Conservation (phyloP, 495 filamentous ascomycete species). For the Penicillium dipodomyicola region DNA sequence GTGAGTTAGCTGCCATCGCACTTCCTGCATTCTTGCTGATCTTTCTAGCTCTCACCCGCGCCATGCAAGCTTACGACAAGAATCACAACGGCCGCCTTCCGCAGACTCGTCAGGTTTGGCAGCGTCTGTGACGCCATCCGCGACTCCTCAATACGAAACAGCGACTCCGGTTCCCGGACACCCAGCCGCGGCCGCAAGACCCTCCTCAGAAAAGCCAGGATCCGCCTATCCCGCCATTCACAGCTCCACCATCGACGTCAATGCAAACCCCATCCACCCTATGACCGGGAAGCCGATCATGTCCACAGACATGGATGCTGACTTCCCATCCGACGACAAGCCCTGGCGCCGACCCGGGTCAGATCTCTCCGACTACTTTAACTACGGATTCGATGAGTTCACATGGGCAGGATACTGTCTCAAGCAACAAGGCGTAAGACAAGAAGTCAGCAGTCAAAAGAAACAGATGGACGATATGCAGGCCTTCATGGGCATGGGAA, state of each 20-base stretch:
- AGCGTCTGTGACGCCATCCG: constrained; percentile 34
- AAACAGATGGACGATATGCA: constrained; percentile 88
- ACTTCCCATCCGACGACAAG: constrained; percentile 77
- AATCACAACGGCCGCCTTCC: constrained; percentile 59
- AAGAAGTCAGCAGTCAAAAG: constrained; percentile 71
- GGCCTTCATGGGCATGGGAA: constrained; percentile 73
- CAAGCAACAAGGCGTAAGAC: constrained; percentile 76
- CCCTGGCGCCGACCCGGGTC: constrained; percentile 96
- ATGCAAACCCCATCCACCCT: constrained; percentile 77
- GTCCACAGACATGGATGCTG: constrained; percentile 73
- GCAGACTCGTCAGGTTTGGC: constrained; percentile 42
- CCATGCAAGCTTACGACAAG: constrained; percentile 55
- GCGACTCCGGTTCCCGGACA: constrained; percentile 41
- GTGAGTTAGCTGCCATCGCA: constrained; percentile 27
- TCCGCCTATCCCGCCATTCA: constrained; percentile 63
- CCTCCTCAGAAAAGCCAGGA: constrained; percentile 48
- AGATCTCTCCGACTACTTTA: constrained; percentile 96
- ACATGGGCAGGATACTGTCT: constrained; percentile 94
- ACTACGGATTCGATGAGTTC: constrained; percentile 99
- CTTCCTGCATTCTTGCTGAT: constrained; percentile 16
- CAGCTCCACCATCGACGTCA: constrained; percentile 78
- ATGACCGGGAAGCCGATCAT: constrained; percentile 68
- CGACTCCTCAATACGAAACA: constrained; percentile 45
- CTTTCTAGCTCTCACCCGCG: constrained; percentile 39
- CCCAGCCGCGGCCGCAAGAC: constrained; percentile 40